Evolutionary conservation across 208 protist species (phyloP).

Genomic region (Acanthamoeba culbertsoni): DNA sequence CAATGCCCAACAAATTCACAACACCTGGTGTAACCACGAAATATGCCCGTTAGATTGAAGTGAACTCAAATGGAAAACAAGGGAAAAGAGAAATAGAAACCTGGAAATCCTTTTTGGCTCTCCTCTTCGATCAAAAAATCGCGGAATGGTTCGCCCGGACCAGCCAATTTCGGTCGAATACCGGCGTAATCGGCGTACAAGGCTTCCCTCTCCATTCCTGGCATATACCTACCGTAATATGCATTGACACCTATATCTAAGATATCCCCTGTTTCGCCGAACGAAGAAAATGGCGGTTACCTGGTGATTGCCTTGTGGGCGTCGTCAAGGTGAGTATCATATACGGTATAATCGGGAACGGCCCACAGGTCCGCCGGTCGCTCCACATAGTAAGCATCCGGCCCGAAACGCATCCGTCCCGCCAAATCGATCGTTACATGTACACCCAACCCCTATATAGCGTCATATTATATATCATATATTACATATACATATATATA

Average conservation of each 20-base stretch:
- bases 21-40: not conserved
- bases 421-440: not conserved
- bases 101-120: not conserved
- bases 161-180: not conserved
- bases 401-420: not conserved
- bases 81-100: not conserved
- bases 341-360: not conserved
- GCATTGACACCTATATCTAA: not conserved
- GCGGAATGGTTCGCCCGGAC: not conserved
- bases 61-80: not conserved
- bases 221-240: not conserved
- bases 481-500: not conserved
- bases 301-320: constrained; percentile 6
- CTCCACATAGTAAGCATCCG: not conserved
- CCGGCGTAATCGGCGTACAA: not conserved
- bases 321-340: not conserved
- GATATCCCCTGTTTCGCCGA: not conserved
- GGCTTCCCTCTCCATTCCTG: not conserved
- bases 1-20: not conserved
- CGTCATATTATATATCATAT: not conserved
- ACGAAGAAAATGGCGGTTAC: not conserved
- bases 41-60: not conserved
- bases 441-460: not conserved
- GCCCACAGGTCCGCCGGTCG: not conserved
- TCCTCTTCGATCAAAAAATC: not conserved